A percentile compares a stretch with the other conserved stretches of the same genome.
Conservation (phyloP, 805 yeast species). For the Danielozyma ontarioensis region DNA sequence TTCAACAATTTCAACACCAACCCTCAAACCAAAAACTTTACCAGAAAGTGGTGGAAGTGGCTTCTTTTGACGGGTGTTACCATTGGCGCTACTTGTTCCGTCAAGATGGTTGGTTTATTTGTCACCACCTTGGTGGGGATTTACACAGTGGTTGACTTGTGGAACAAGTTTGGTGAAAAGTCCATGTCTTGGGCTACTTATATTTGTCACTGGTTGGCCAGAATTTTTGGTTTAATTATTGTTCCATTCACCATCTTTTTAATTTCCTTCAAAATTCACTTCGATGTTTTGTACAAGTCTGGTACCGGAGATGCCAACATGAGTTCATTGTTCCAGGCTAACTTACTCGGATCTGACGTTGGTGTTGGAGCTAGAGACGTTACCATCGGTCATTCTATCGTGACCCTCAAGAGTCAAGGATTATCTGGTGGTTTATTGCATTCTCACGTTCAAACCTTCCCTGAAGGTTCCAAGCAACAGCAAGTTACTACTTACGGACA, state of each 20-base stretch:
- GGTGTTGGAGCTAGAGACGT: conserved; percentile 60
- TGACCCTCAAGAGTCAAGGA: conserved; percentile 39
- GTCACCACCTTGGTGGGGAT: conserved; percentile 85
- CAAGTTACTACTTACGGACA: conserved; percentile 44
- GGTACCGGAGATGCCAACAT: conserved; percentile 81
- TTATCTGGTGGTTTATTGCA: conserved; percentile 42
- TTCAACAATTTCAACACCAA: conserved; percentile 58
- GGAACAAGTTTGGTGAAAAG: conserved; percentile 76
- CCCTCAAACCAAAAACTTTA: conserved; percentile 38
- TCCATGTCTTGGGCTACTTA: conserved; percentile 47
- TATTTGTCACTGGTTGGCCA: conserved; percentile 58
- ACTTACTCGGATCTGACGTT: conserved; percentile 60
- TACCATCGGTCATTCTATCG: conserved; percentile 43
- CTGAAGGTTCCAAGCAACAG: conserved; percentile 44
- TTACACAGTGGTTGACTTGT: conserved; percentile 81
- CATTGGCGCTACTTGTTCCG: conserved; percentile 88
- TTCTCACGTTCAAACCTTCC: conserved; percentile 43
- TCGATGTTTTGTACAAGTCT: conserved; percentile 63
- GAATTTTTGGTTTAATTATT: conserved; percentile 57
- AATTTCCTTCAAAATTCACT: conserved; percentile 68
- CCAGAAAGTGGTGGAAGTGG: conserved; percentile 93
- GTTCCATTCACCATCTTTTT: conserved; percentile 62
- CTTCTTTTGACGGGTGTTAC: conserved; percentile 74
- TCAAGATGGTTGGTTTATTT: conserved; percentile 95
- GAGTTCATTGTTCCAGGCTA: conserved; percentile 80